These are phyloP conservation scores for Tuber microsphaerosporum DNA, from an alignment of 495 filamentous ascomycete genomes.

Conservation along the genomic window DNA sequence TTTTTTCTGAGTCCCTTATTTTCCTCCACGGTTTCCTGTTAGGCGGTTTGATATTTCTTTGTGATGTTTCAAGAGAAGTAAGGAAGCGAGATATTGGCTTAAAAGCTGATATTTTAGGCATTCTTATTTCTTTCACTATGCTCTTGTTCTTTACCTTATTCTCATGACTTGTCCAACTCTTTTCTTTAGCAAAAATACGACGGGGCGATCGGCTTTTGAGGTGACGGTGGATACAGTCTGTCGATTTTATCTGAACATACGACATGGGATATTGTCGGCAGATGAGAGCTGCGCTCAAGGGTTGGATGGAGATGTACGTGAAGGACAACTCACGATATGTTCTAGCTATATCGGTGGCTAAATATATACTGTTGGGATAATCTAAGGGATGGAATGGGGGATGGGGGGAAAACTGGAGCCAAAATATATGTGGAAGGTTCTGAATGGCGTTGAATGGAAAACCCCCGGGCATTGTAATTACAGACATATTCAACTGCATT, in stretches of 20 bases:
- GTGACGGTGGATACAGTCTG: neutral
- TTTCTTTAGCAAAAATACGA: neutral
- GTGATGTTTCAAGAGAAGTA: neutral
- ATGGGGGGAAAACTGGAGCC: neutral
- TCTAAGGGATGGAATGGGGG: neutral
- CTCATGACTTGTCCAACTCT: slow-evolving; percentile 2
- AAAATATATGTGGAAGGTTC: neutral
- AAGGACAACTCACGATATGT: neutral
- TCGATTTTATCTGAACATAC: neutral
- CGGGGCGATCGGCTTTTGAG: neutral
- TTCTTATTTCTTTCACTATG: slow-evolving; percentile 1
- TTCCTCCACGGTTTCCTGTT: neutral
- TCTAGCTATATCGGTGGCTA: neutral
- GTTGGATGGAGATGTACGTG: neutral
- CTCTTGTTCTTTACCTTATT: neutral
- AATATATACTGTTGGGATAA: neutral
- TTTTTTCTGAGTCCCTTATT: slow-evolving; percentile 9
- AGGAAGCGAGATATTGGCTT: neutral
- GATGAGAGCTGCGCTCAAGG: neutral
- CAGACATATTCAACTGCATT: neutral
- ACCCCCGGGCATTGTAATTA: neutral
- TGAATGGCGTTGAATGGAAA: neutral
- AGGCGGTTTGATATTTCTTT: neutral
- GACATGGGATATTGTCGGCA: neutral
- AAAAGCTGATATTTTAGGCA: neutral